A percentile compares a stretch with the other conserved stretches of the same genome.
Evolutionary conservation across 2,329 filamentous ascomycete species (phyloP).

Genomic region (Zopfia rhizophila): DNA sequence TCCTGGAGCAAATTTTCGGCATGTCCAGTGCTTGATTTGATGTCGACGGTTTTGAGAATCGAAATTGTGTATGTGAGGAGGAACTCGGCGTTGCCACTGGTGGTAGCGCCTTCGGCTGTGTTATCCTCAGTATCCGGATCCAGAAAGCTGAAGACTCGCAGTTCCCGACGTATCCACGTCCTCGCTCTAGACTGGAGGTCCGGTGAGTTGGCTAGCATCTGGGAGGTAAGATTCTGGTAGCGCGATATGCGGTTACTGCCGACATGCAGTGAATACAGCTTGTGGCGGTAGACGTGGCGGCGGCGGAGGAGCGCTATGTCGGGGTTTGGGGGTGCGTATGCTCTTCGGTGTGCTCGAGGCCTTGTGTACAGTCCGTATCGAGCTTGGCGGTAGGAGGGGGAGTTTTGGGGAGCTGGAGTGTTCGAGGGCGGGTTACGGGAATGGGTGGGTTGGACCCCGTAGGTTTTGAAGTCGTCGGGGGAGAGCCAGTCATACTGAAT

Average conservation of each 20-base stretch:
- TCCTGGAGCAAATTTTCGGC: constrained; percentile 83
- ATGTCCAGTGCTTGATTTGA: constrained; percentile 80
- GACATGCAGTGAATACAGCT: constrained; percentile 81
- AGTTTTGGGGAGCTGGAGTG: constrained; percentile 2
- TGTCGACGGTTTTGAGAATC: constrained; percentile 83
- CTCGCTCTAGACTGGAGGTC: constrained; percentile 80
- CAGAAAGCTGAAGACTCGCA: constrained; percentile 84
- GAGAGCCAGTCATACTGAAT: constrained; percentile 73
- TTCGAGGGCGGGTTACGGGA: constrained; percentile 15
- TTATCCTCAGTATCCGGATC: constrained; percentile 49
- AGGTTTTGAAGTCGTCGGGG: constrained; percentile 66
- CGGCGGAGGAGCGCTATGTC: constrained; percentile 67
- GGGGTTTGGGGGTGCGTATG: constrained; percentile 36
- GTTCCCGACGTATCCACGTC: constrained; percentile 83
- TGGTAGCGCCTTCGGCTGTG: constrained; percentile 31
- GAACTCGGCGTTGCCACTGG: constrained; percentile 79
- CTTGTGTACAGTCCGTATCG: constrained; percentile 30
- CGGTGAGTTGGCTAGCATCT: constrained; percentile 70
- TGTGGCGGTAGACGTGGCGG: constrained; percentile 75
- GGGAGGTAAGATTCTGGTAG: constrained; percentile 78
- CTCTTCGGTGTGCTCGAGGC: constrained; percentile 26
- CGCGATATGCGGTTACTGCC: constrained; percentile 82
- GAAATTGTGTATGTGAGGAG: constrained; percentile 86
- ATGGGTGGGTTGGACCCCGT: constrained; percentile 58
- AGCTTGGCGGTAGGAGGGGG: constrained; percentile 4